These are phyloP conservation scores for Podila horticola DNA, from an alignment of 192 early-diverging fungal genomes.

Conservation along the genomic window DNA sequence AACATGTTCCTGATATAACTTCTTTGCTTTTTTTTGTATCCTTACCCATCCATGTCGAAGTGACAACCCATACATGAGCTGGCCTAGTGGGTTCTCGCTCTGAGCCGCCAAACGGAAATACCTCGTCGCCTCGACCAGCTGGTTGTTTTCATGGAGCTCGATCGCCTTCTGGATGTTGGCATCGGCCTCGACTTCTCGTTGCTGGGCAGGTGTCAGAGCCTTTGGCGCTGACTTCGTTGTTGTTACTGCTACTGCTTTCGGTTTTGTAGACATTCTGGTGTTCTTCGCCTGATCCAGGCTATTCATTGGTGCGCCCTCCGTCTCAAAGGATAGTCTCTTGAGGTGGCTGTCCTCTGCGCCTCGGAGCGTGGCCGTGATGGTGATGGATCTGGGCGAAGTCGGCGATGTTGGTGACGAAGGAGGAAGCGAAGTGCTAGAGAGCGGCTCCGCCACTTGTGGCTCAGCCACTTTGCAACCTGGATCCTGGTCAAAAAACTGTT, in stretches of 20 bases:
- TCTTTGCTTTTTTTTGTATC: neutral
- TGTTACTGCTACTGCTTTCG: neutral
- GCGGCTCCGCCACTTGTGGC: neutral
- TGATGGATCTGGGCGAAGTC: neutral
- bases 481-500: neutral
- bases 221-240: neutral
- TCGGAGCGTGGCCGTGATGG: constrained; percentile 1
- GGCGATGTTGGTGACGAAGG: neutral
- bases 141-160: constrained; percentile 76
- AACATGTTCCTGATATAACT: neutral
- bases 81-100: constrained; percentile 72
- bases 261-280: neutral
- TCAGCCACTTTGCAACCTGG: neutral
- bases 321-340: neutral
- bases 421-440: neutral
- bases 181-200: constrained; percentile 57
- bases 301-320: neutral
- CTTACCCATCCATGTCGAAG: constrained; percentile 83
- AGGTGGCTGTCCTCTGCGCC: neutral
- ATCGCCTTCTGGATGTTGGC: constrained; percentile 75
- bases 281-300: neutral
- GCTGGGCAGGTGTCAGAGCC: constrained; percentile 32
- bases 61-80: constrained; percentile 84
- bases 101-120: constrained; percentile 80
- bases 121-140: constrained; percentile 76